Evolutionary conservation across 495 filamentous ascomycete species (phyloP), one percentile per base, ranked within the genome.

Genomic region (Aspergillus coremiiformis): DNA sequence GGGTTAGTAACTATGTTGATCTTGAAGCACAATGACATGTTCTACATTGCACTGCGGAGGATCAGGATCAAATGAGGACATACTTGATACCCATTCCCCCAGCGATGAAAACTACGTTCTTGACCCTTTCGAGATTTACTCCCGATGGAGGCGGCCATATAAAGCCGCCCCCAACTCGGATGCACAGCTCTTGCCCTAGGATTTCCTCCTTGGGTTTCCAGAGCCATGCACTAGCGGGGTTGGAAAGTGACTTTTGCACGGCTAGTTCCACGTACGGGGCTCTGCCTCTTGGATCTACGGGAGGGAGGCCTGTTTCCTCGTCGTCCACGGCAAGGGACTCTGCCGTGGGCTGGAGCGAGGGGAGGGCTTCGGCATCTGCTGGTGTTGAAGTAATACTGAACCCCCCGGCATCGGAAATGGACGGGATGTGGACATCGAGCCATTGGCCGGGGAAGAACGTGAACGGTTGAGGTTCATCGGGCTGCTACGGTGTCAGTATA

Each of bases 341-440:
- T 12, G 39, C 29, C 1, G 51, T 43, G 17, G 57, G 37, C 19
- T 65, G 64, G 7, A 62, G 59, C 12, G 56, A 35, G 7, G 70
- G 67, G 11, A 73, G 59, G 10, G 51, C 56, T 33, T 66, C 56
- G 44, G 68, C 67, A 63, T 62, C 69, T 52, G 57, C 69, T 4
- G 89, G 88, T 0, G 86, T 68, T 2, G 87, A 92, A n/a, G 87
- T 89, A 47, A 94, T 87, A 44, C 87, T 93, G 72, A 92, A 95
- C 5, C 89, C 89, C 7, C 89, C 89, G 2, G 88, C 83, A 65
- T 83, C 79, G 42, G 77, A 53, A 41, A 86, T 70, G 23, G 68
- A 67, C 0, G 88, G 86, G 43, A 86, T 75, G 59, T 87, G 81
- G 5, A 91, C 82, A 62, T 96, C 91, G 47, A 96, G 76, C 90